These are phyloP conservation scores for Hypoxylon sp. DNA, from an alignment of 2,329 filamentous ascomycete genomes.

Conservation along the genomic window DNA sequence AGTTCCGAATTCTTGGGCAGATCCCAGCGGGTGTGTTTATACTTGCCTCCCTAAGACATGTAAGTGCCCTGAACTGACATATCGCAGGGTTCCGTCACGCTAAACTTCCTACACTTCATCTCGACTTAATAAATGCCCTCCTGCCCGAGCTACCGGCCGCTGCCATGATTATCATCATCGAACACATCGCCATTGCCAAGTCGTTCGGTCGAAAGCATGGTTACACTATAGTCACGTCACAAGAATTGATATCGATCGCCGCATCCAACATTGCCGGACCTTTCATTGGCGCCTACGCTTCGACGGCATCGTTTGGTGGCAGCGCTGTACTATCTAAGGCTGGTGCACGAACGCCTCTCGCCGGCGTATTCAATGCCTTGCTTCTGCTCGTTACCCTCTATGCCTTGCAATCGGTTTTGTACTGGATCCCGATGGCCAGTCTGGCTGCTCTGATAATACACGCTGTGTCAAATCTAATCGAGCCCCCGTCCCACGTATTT, in stretches of 20 bases:
- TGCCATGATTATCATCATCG: conserved; percentile 80
- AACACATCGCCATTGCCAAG: conserved; percentile 86
- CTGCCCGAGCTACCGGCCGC: conserved; percentile 71
- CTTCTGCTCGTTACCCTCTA: conserved; percentile 8
- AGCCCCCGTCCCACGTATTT: conserved; percentile 7
- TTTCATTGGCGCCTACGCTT: conserved; percentile 72
- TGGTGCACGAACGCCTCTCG: conserved; percentile 18
- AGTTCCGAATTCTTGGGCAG: conserved; percentile 14
- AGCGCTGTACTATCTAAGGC: conserved; percentile 89
- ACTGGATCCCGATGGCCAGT: conserved; percentile 16
- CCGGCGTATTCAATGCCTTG: conserved; percentile 3
- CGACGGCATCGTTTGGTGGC: conserved; percentile 67
- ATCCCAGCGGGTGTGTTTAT: conserved; percentile 9
- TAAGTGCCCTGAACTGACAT: background rate
- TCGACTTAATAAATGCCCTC: conserved; percentile 7
- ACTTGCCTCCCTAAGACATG: background rate
- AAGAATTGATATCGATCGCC: conserved; percentile 82
- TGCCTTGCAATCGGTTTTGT: background rate
- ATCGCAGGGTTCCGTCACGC: conserved; percentile 1
- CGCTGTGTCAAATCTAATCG: conserved; percentile 9
- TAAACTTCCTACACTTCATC: conserved; percentile 1
- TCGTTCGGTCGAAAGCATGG: conserved; percentile 82
- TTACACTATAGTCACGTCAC: conserved; percentile 81
- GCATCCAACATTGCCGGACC: conserved; percentile 80
- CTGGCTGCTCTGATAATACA: conserved; percentile 21